Evolutionary conservation across 768 basidiomycete genomes (phyloP), one percentile per base, ranked within the genome.

Genomic region (Termitomyces heimii): DNA sequence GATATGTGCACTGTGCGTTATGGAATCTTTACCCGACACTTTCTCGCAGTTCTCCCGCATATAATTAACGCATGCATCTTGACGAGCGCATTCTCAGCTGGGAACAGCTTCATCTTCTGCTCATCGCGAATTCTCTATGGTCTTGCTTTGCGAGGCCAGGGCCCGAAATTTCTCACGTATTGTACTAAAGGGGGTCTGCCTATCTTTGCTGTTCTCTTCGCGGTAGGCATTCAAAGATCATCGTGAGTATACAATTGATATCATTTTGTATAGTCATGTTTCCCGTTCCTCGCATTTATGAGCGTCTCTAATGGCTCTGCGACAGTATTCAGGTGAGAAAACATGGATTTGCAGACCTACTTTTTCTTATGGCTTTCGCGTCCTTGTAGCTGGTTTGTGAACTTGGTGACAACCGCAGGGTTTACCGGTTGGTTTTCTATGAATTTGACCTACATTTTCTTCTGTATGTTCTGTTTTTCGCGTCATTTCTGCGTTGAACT

Each of bases 51-150:
- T 10, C 73, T 89, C 32, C 83, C 83, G 6, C 81, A 82, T 46
- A 80, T 92, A 64, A 78, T 92, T 69, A 92, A 92, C 65, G 89
- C 82, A 12, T 77, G 75, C 54, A 75, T 92, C 64, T 81, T 92
- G 66, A 82, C 89, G 5, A 81, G 80, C 61, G 85, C 86, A 3
- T 85, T 88, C 75, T 88, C 86, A 28, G 84, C 88, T 16, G 84
- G 81, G 52, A 89, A 85, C 70, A 84, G 82, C 60, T 82, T 74
- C 75, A 62, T 86, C 54, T 88, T 83, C 73, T 79, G 72, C 55
- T 66, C 75, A 5, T 81, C 79, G 29, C 75, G 81, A 56, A 77
- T 81, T 9, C 71, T 82, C 20, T 79, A 83, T 54, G 81, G 81
- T 16, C 74, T 82, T 42, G 75, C 80, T 5, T 70, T 79, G 45